Percentiles rank a stretch among this genome's conserved stretches.
Conservation (phyloP, 345 rosid species). For the Acer saccharum region DNA sequence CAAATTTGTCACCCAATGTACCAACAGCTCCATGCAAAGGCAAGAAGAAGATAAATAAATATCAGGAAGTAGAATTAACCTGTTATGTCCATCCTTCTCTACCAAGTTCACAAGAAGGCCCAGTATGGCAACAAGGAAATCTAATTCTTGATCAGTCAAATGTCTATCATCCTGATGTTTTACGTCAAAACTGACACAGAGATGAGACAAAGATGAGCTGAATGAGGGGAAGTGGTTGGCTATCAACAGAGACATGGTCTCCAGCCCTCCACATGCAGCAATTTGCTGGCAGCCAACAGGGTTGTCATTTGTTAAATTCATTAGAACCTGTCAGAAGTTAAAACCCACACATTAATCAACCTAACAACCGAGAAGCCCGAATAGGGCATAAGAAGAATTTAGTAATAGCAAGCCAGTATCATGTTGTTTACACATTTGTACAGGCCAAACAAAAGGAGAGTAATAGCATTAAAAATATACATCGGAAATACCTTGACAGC, state of each 20-base stretch:
- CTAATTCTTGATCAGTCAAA: conserved; percentile 85
- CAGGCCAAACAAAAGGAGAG: conserved; percentile 1
- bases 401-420: background rate
- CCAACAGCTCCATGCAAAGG: conserved; percentile 17
- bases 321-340: conserved; percentile 64
- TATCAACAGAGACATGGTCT: conserved; percentile 73
- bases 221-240: conserved; percentile 78
- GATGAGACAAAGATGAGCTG: conserved; percentile 42
- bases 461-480: too few species aligned
- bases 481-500: conserved; percentile 69
- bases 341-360: conserved; percentile 17
- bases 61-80: conserved; percentile 43
- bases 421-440: background rate
- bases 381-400: conserved; percentile 4
- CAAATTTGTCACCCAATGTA: background rate
- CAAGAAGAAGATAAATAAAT: background rate
- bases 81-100: conserved; percentile 89
- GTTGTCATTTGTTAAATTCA: conserved; percentile 93
- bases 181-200: conserved; percentile 29
- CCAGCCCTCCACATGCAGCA: conserved; percentile 81
- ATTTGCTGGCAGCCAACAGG: conserved; percentile 83
- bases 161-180: conserved; percentile 44
- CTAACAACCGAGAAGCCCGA: background rate
- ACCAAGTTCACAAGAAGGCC: conserved; percentile 93
- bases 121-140: conserved; percentile 93